Evolutionary conservation across 306 rosid genomes (phyloP).

Genomic region (Alnus rubra): DNA sequence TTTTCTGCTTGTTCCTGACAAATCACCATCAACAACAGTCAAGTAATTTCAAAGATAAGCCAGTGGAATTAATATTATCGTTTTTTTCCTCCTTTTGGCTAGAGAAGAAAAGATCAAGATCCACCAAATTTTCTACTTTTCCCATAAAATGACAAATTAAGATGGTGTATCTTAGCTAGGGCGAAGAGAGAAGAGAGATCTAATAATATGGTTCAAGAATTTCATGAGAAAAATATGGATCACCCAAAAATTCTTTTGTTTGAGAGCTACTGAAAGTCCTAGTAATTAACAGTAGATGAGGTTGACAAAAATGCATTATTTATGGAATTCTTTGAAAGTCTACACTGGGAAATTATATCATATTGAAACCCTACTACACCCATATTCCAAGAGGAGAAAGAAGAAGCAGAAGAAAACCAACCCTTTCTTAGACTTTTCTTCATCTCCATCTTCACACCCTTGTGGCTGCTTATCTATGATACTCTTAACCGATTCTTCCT

Average conservation of each 20-base stretch:
- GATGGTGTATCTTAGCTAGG: too few species aligned
- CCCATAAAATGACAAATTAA: not conserved
- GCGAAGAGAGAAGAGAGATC: not conserved
- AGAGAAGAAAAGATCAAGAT: not conserved
- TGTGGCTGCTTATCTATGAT: constrained; percentile 55
- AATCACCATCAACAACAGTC: constrained; percentile 26
- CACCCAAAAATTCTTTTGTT: constrained; percentile 2
- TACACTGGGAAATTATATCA: constrained; percentile 9
- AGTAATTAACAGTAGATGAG: constrained; percentile 20
- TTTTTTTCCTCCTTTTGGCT: too few species aligned
- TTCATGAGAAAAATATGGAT: not conserved
- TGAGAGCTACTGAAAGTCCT: constrained; percentile 18
- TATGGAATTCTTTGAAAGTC: constrained; percentile 30
- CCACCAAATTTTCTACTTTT: not conserved
- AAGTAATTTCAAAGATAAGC: constrained; percentile 7
- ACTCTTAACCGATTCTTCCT: constrained; percentile 60
- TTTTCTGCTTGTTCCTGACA: constrained; percentile 61
- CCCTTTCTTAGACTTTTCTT: constrained; percentile 72
- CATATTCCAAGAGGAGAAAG: constrained; percentile 17
- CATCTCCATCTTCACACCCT: constrained; percentile 44
- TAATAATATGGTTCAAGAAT: not conserved
- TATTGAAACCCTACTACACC: constrained; percentile 10
- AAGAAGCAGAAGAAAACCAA: constrained; percentile 37
- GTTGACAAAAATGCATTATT: constrained; percentile 8
- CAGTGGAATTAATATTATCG: too few species aligned